Base-by-base conservation (phyloP, 2,329 filamentous ascomycete genomes). In the Aspergillus luchuensis region DNA sequence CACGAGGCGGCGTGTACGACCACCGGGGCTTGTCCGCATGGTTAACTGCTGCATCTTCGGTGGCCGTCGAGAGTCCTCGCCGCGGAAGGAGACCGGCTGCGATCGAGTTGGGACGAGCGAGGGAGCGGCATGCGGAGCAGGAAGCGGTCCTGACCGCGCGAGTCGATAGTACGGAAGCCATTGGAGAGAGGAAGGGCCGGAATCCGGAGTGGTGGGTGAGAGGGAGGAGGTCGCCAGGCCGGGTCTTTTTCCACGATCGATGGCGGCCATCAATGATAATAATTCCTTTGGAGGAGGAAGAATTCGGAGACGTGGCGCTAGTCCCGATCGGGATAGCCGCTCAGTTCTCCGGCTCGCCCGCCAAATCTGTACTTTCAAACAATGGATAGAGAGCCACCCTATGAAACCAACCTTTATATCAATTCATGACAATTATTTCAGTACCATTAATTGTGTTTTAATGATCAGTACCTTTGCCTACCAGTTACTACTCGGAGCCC, bases 1-100 rank as follows among this genome's bases (percentile, higher is more conserved):
- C 89, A 59, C 79, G 80, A 64, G 84, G 79, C 8, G 90, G 90
- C 7, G 90, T 92, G 70, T 87, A 83, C 10, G 85, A 82, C 90
- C 90, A 92, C 79, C 89, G 82, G 54, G 89, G 89, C 66, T 76
- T 71, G 61, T 79, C 66, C 60, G 63, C 58, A 66, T 73, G 63
- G 54, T 76, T 69, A 51, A 68, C 68, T 57, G 76, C 59, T 39
- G 67, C 59, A 56, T 72, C 68, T 56, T 73, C 69, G 49, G 64
- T 65, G 33, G 72, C 63, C 56, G 71, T 71, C 25, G 71, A 73
- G 60, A 72, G 62, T 57, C 59, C 67, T 56, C 69, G 70, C 65
- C 66, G 68, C 59, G 63, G 57, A 57, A 64, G 56, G 43, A 66
- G 55, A 21, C 63, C 63, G 56, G 65, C 56, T 30, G 41, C 56